These are phyloP conservation scores for Henckelia pumila DNA, from an alignment of 257 asterid species.

Conservation along the genomic window DNA sequence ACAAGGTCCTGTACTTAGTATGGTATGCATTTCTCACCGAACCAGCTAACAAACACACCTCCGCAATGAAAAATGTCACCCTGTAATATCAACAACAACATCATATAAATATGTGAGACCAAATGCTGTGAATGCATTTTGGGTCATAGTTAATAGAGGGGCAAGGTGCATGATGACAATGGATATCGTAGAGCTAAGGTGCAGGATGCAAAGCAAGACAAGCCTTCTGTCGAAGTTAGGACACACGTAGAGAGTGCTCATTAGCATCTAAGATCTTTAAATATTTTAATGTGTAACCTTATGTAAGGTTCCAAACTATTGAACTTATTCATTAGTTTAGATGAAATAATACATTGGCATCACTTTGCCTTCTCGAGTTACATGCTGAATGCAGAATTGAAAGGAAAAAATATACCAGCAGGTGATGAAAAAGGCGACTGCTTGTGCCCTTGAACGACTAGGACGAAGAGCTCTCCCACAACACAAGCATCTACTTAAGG, in stretches of 20 bases:
- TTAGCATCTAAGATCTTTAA: not conserved
- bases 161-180: not conserved
- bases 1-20: constrained; percentile 41
- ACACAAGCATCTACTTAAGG: constrained; percentile 66
- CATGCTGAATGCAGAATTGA: not conserved
- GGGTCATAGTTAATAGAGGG: not conserved
- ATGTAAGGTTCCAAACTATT: not conserved
- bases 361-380: not conserved
- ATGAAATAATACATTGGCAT: not conserved
- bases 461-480: constrained; percentile 76
- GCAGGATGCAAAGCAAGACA: not conserved
- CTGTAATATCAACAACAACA: constrained; percentile 21
- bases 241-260: not conserved
- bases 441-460: constrained; percentile 66
- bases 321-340: not conserved
- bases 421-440: constrained; percentile 62
- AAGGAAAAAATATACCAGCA: constrained; percentile 53
- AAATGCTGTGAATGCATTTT: not conserved
- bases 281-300: not conserved
- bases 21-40: constrained; percentile 66
- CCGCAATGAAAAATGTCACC: constrained; percentile 60
- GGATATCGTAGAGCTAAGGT: not conserved
- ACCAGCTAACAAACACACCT: constrained; percentile 61
- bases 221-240: not conserved
- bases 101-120: not conserved